Conservation (phyloP, 2,329 filamentous ascomycete species). For the Cladosporium oxysporum region DNA sequence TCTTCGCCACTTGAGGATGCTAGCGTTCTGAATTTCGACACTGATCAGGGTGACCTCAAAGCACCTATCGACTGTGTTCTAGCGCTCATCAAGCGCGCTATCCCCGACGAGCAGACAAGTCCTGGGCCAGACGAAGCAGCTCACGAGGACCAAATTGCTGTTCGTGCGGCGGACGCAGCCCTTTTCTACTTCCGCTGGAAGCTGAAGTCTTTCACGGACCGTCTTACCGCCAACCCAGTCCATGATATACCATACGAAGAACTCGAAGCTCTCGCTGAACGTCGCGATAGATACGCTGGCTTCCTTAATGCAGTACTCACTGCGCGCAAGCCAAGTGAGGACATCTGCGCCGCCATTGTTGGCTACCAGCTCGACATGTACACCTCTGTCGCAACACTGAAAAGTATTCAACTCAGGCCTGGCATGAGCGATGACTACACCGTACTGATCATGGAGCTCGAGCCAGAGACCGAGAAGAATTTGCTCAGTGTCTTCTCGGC, state of each 20-base stretch:
- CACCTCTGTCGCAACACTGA: slow-evolving; percentile 73
- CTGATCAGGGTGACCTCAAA: slow-evolving; percentile 31
- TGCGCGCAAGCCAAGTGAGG: slow-evolving; percentile 55
- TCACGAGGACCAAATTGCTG: slow-evolving; percentile 76
- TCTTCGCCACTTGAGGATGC: slow-evolving; percentile 68
- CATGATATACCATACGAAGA: slow-evolving; percentile 61
- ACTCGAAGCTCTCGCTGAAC: slow-evolving; percentile 57
- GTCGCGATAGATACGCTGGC: slow-evolving; percentile 54
- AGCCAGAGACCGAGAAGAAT: slow-evolving; percentile 61
- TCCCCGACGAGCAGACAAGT: slow-evolving; percentile 64
- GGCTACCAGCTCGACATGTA: slow-evolving; percentile 80
- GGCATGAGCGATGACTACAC: slow-evolving; percentile 46
- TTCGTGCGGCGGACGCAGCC: slow-evolving; percentile 72
- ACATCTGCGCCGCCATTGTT: slow-evolving; percentile 73
- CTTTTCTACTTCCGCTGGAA: slow-evolving; percentile 95
- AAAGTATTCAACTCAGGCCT: slow-evolving; percentile 37
- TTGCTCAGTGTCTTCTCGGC: slow-evolving; percentile 76
- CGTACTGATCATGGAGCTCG: slow-evolving; percentile 64
- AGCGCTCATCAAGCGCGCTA: slow-evolving; percentile 71
- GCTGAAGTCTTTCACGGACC: slow-evolving; percentile 46
- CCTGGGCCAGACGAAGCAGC: slow-evolving; percentile 57
- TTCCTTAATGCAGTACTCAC: slow-evolving; percentile 54
- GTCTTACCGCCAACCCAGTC: slow-evolving; percentile 44
- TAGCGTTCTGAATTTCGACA: slow-evolving; percentile 39
- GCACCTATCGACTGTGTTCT: slow-evolving; percentile 67